Evolutionary conservation across 805 yeast genomes (phyloP), one percentile per base, ranked within the genome.

Genomic region (Brettanomyces custersianus): DNA sequence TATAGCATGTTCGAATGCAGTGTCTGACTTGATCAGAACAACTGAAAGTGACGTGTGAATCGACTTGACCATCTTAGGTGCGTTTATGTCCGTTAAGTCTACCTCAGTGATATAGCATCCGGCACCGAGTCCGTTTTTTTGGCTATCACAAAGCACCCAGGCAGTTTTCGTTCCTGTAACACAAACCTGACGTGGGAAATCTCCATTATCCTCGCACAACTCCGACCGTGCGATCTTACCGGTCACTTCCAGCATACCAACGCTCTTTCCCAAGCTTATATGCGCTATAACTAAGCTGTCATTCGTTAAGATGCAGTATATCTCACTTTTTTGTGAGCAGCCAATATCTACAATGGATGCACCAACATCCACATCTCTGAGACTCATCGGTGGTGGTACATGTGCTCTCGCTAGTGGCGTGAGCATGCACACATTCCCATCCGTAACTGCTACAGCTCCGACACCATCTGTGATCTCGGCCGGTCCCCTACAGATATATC

Each of bases 331-430:
- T 34, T 68, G 57, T 41, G 79, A 72, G 4, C 77, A 72, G 1
- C 94, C 81, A 29, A 74, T 71, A 48, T 81, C 85, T 16, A 67
- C 54, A 6, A 86, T 74, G 38, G 73, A 73, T 1, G 62, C 65
- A 7, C 64, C 65, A 10, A 76, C 60, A 8, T 68, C 72, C 34
- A 85, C 57, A 33, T 77, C 83, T 39, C 94, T 69, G 51, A 70
- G 80, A 18, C 84, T 70, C 52, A 85, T 75, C 29, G 99, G 99
- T 1, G 99, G 99, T 4, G 99, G 99, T 9, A 86, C 90, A 52
- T 79, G 86, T 2, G 95, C 95, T 21, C 78, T 53, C 1, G 81
- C 69, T 25, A 92, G 65, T 0, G 97, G 96, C 0, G 98, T 90
- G 17, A 87, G 60, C 45, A 76, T 73, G 11, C 80, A 72, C 10